These are phyloP conservation scores for Colletotrichum sp. DNA, from an alignment of 2,329 filamentous ascomycete genomes.

Conservation along the genomic window DNA sequence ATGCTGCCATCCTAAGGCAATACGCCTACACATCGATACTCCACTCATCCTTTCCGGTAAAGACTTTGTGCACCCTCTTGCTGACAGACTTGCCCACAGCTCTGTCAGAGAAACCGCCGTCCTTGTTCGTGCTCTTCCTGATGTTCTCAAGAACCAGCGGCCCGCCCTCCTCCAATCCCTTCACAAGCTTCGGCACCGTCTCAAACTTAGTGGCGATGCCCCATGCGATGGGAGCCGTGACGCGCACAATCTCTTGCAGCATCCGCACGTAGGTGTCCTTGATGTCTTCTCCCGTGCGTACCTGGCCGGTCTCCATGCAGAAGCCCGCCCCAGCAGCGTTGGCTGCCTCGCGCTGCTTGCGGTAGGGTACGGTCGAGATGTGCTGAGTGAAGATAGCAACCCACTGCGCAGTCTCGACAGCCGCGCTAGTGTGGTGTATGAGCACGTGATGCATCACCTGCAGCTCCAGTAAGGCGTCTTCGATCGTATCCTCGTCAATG, in stretches of 20 bases:
- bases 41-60: constrained; percentile 59
- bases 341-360: constrained; percentile 54
- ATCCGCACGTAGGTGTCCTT: constrained; percentile 75
- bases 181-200: constrained; percentile 61
- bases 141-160: constrained; percentile 67
- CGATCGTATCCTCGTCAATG: constrained; percentile 71
- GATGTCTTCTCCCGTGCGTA: constrained; percentile 69
- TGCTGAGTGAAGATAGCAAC: constrained; percentile 78
- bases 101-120: constrained; percentile 60
- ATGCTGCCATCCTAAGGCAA: neutral
- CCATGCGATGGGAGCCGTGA: constrained; percentile 75
- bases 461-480: constrained; percentile 72
- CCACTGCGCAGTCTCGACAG: constrained; percentile 74
- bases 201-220: constrained; percentile 69
- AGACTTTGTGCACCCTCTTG: constrained; percentile 63
- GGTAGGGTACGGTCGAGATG: constrained; percentile 78
- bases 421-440: constrained; percentile 70
- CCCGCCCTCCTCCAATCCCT: constrained; percentile 63
- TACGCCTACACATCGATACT: constrained; percentile 56
- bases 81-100: constrained; percentile 64
- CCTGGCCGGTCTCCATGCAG: constrained; percentile 81
- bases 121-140: constrained; percentile 59
- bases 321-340: constrained; percentile 65
- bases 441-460: constrained; percentile 71
- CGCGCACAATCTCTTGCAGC: constrained; percentile 75